Percentiles rank a stretch among this genome's conserved stretches.
phyloP scores from a whole-genome alignment of 2,329 filamentous ascomycete genomes.

The Phyllosticta ampelicida region DNA sequence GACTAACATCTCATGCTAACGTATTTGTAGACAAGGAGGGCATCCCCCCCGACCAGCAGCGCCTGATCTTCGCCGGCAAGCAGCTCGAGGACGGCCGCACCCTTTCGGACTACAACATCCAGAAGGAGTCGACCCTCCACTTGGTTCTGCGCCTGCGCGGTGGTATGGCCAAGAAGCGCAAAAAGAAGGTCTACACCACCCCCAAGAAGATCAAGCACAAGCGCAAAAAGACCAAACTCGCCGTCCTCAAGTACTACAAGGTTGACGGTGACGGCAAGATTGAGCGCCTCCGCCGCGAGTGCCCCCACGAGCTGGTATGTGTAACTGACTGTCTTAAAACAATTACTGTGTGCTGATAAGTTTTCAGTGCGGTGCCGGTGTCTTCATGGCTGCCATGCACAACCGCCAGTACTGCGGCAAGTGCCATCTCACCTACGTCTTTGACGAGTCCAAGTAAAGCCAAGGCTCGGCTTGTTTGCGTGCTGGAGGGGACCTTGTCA shows the following conservation, averaged over 20 bases:
- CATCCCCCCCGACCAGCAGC: conserved; percentile 98
- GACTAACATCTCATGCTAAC: not conserved
- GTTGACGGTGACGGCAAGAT: conserved; percentile 99
- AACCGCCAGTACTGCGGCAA: conserved; percentile 94
- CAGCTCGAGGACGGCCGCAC: conserved; percentile 99
- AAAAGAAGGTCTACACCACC: conserved; percentile 99
- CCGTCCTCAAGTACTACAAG: conserved; percentile 99
- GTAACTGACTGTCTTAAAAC: conserved; percentile 39
- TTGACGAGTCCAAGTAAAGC: conserved; percentile 52
- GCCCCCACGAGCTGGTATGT: conserved; percentile 66
- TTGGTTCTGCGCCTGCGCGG: conserved; percentile 96
- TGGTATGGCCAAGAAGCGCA: conserved; percentile 93
- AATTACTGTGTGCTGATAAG: not conserved
- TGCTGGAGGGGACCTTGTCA: not conserved
- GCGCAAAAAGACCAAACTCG: conserved; percentile 99
- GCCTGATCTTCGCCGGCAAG: conserved; percentile 99
- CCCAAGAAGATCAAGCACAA: conserved; percentile 99
- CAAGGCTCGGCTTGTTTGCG: not conserved
- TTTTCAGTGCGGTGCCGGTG: conserved; percentile 86
- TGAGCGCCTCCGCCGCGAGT: conserved; percentile 97
- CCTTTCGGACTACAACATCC: conserved; percentile 99
- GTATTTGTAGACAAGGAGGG: conserved; percentile 89
- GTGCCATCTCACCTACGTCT: conserved; percentile 62
- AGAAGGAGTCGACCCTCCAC: conserved; percentile 99
- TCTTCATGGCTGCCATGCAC: conserved; percentile 99